These are phyloP conservation scores for Royoungia palumana DNA, from an alignment of 768 basidiomycete genomes.

Conservation along the genomic window DNA sequence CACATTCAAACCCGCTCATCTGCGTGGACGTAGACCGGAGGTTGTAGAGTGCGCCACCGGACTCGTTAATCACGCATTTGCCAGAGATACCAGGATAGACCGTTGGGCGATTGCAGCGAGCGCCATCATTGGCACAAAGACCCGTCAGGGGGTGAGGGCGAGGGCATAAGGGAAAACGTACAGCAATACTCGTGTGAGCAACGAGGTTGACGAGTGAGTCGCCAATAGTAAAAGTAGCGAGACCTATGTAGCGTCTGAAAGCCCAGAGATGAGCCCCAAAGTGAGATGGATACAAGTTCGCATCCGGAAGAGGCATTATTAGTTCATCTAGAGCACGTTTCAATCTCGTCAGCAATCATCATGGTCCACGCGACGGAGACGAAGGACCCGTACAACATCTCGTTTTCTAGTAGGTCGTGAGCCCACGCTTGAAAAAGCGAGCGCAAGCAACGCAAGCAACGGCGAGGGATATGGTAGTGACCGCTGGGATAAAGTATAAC, in stretches of 20 bases:
- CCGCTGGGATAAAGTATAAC: slow-evolving; percentile 73
- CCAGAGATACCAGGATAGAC: slow-evolving; percentile 91
- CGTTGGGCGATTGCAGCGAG: slow-evolving; percentile 92
- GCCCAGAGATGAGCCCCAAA: slow-evolving; percentile 88
- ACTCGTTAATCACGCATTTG: slow-evolving; percentile 72
- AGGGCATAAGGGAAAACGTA: slow-evolving; percentile 32
- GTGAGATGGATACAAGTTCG: slow-evolving; percentile 35
- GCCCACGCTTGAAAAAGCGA: slow-evolving; percentile 58
- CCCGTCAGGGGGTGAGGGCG: slow-evolving; percentile 35
- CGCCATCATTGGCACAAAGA: slow-evolving; percentile 90
- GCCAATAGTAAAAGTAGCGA: slow-evolving; percentile 95
- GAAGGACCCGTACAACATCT: slow-evolving; percentile 89
- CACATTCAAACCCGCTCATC: slow-evolving; percentile 75
- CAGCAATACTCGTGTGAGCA: slow-evolving; percentile 95
- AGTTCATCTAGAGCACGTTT: slow-evolving; percentile 73
- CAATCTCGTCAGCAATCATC: slow-evolving; percentile 95
- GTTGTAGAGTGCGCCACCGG: slow-evolving; percentile 51
- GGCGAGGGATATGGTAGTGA: slow-evolving; percentile 54
- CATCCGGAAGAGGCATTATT: neutral
- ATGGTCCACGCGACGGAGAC: slow-evolving; percentile 97
- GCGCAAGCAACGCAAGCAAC: slow-evolving; percentile 50
- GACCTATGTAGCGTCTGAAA: slow-evolving; percentile 94
- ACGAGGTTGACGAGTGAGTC: slow-evolving; percentile 96
- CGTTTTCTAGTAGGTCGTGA: slow-evolving; percentile 59
- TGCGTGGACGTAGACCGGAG: slow-evolving; percentile 81